Base-by-base conservation (phyloP, 2,329 filamentous ascomycete genomes). In the Pseudocercospora vitis region DNA sequence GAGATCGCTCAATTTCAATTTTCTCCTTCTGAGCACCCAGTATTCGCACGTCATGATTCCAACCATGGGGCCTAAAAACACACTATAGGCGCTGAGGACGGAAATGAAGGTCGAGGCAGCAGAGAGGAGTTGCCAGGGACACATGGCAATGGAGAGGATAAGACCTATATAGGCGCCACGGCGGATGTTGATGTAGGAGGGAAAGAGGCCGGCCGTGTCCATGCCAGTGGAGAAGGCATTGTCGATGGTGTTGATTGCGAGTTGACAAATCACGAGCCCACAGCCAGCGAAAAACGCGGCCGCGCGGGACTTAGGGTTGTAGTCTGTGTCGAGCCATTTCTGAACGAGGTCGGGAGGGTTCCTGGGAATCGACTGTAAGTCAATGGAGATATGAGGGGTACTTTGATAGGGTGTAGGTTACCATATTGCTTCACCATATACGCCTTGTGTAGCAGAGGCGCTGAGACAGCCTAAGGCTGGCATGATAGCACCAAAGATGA, bases 401-500 rank as follows among this genome's bases (percentile, higher is more conserved):
- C 12, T n/a, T 26, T 8, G 32, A 28, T 12, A 16, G 14, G 39
- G 24, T 72, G 71, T 5, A 67, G 71, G 52, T 75, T 72, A 61
- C 75, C 76, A 77, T 29, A 75, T 60, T 5, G 77, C 72, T 46
- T 74, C 61, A 46, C 79, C 81, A 50, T 79, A 81, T 51, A 80
- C 76, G 8, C 77, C 73, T 29, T 75, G 72, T 19, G 75, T 76
- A 7, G 81, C 81, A 0, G 79, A 81, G 0, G 82, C 80, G 14
- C 80, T 79, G 21, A 83, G 73, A 60, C 85, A 83, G 26, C 83
- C 83, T 55, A 81, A 70, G 2, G 78, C 61, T 35, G 74, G 79
- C 65, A 73, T 78, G 55, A 76, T 67, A 2, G 74, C 78, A 54
- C 78, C 77, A 23, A 80, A 71, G 14, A 76, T 63, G 23, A 78